phyloP scores from a whole-genome alignment of 108 stramenopile species.

The Nitzschia sp. region DNA sequence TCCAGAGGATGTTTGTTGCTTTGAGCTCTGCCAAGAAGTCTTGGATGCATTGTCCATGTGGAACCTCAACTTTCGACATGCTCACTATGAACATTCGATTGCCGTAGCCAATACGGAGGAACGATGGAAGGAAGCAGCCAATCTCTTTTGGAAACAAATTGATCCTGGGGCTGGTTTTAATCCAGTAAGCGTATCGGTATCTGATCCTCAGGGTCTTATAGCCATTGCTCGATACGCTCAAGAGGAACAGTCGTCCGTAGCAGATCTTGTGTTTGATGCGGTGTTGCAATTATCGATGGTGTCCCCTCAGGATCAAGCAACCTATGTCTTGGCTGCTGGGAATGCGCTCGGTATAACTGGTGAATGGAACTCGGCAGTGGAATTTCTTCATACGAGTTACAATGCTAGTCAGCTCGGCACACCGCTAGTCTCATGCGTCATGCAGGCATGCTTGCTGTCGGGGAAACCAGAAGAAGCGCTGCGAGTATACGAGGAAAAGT shows the following conservation, averaged over 20 bases:
- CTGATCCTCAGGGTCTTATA: constrained; percentile 64
- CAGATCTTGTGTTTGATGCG: constrained; percentile 66
- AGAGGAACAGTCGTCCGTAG: constrained; percentile 25
- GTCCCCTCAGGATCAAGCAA: constrained; percentile 63
- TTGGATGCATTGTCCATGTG: constrained; percentile 44
- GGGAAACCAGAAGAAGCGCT: constrained; percentile 48
- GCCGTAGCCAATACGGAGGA: constrained; percentile 54
- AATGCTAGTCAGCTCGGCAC: constrained; percentile 36
- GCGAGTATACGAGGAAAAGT: constrained; percentile 31
- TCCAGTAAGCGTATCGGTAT: constrained; percentile 41
- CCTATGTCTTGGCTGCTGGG: constrained; percentile 80
- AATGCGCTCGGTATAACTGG: constrained; percentile 78
- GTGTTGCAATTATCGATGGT: constrained; percentile 75
- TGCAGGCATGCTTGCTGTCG: constrained; percentile 68
- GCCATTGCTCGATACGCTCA: constrained; percentile 47
- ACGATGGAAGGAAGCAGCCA: constrained; percentile 62
- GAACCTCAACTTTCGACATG: constrained; percentile 58
- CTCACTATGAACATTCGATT: constrained; percentile 62
- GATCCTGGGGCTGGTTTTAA: constrained; percentile 52
- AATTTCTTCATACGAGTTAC: constrained; percentile 48
- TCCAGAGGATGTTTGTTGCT: not conserved
- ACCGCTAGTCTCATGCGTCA: constrained; percentile 61
- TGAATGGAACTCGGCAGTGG: constrained; percentile 58
- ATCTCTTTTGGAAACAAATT: constrained; percentile 67
- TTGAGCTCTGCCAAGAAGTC: constrained; percentile 15